Evolutionary conservation across 768 basidiomycete species (phyloP), one percentile per base, ranked within the genome.

Genomic region (Boletus sp.): DNA sequence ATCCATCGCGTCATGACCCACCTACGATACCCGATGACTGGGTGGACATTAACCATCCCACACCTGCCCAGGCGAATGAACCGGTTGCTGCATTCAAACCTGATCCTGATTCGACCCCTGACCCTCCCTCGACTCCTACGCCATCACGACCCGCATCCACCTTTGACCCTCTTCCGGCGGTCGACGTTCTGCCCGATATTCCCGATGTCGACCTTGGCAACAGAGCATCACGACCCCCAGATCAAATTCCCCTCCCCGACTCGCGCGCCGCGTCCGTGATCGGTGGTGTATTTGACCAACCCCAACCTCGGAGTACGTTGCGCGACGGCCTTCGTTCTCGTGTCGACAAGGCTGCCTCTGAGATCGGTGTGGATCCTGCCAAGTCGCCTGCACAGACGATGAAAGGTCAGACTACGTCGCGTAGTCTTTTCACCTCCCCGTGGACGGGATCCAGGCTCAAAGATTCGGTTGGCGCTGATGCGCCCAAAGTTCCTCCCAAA

Each of bases 231-330:
- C 52, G 17, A n/a, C 54, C n/a, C 7, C 64, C 70, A 30, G 63
- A 62, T 1, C 56, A 58, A 50, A 52, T 72, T 3, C 62, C 64
- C 15, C 65, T 71, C 15, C 70, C 71, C 14, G 52, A 59, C 39
- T 70, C 72, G n/a, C 70, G 71, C 4, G 70, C 71, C 1, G 67
- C 60, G 15, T 72, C 72, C 1, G 71, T 65, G 49, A 60, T 72
- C 7, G 72, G 66, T 11, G 61, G 70, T 14, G 54, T 63, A 14
- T 62, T 39, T 15, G 69, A 71, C 33, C 66, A 66, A 41, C 64
- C 65, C 7, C 54, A 58, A 41, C 58, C 67, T 14, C 61, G 65
- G 24, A 54, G 54, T 45, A 30, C 44, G 17, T 50, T 58, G 46
- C 55, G 55, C 18, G 62, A 52, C 50, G 55, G n/a, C 47, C n/a